These are phyloP conservation scores for Thalassiosira delicatula DNA, from an alignment of 352 stramenopile genomes.

Conservation along the genomic window DNA sequence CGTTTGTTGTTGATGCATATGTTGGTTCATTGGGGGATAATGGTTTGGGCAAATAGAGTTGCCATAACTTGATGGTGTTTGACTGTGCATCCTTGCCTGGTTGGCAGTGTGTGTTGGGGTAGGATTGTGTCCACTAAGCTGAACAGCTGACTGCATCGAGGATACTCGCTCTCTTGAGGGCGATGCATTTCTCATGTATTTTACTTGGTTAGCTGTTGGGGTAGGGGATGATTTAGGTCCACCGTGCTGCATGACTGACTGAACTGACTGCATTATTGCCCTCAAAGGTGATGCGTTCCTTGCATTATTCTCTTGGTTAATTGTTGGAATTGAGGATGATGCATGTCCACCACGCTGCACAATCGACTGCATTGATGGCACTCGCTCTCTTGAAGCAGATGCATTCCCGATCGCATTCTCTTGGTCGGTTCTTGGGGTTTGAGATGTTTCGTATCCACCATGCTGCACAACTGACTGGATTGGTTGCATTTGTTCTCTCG, in stretches of 20 bases:
- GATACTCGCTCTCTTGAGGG: neutral
- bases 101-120: neutral
- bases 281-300: neutral
- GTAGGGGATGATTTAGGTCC: too few species aligned
- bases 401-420: neutral
- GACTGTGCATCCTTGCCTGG: neutral
- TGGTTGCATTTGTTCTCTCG: slow-evolving; percentile 5
- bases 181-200: neutral
- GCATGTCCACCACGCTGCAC: slow-evolving; percentile 1
- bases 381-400: neutral
- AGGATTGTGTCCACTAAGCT: neutral
- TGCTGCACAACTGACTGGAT: slow-evolving; percentile 5
- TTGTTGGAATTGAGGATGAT: neutral
- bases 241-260: neutral
- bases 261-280: slow-evolving; percentile 8
- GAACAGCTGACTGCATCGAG: neutral
- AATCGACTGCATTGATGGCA: slow-evolving; percentile 1
- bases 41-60: neutral
- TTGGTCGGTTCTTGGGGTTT: too few species aligned
- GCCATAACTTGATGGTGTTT: slow-evolving; percentile 33
- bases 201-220: too few species aligned
- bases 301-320: neutral
- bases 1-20: slow-evolving; percentile 3
- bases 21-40: slow-evolving; percentile 14
- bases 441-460: too few species aligned